Evolutionary conservation across 441 rosid species (phyloP), one percentile per base, ranked within the genome.

Genomic region (Pelargonium myrrhifolium): DNA sequence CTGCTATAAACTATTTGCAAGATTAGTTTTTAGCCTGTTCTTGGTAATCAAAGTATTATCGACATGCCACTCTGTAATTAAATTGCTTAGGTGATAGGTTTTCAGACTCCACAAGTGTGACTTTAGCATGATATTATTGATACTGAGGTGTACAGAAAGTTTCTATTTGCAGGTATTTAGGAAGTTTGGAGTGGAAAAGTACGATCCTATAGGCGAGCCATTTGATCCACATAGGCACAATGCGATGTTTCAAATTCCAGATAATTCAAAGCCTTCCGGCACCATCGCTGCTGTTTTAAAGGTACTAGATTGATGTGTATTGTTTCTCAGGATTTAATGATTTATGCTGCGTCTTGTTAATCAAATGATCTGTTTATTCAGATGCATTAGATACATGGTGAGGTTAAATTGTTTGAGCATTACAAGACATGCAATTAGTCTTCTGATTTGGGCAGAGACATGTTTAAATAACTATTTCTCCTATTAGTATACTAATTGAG

Each of bases 221-320:
- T 94, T 94, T 81, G 92, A 94, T 86, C 96, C 97, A 21, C 82
- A 91, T 64, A 75, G 85, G 80, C 97, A 91, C 76, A 83, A 88
- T 80, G 96, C 99, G 65, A 84, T 83, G 35, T 94, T 85, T 76
- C 85, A 85, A 79, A 77, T 87, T 68, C 89, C 87, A 11, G 96
- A 93, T 84, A 79, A 82, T 74, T 89, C 97, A 28, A 94, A 87
- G 82, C 96, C 99, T 49, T 83, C 82, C 40, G 96, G 97, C 85
- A 89, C 90, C 9, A 84, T 91, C 63, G 97, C 96, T 63, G 82
- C 79, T 64, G 97, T 91, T 74, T 76, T 94, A 14, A 94, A 94
- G 99, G 99, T 87, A 81, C 26, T 74, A 2, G 4, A 14, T 64
- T 39, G 0, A 42, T 45, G 42, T 40, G 6, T 3, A 35, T 14